Evolutionary conservation across 2,329 filamentous ascomycete genomes (phyloP).

Genomic region (Leptoxyphium fumago): DNA sequence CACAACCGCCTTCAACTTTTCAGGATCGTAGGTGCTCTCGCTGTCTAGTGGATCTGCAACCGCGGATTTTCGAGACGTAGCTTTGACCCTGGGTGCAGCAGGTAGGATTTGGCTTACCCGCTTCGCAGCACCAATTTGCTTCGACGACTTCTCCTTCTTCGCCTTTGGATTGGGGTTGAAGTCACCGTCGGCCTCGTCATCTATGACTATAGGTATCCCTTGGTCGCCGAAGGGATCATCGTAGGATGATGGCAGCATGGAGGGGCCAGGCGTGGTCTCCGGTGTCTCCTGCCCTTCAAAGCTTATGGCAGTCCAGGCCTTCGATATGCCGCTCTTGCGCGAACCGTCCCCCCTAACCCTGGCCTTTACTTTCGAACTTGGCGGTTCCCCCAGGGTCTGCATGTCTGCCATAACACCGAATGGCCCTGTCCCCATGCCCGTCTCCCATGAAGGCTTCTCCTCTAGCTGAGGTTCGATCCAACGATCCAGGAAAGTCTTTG

Average conservation of each 20-base stretch:
- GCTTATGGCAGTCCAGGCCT: constrained; percentile 24
- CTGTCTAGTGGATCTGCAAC: background rate
- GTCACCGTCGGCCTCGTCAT: constrained; percentile 34
- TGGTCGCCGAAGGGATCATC: constrained; percentile 21
- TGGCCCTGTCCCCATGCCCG: constrained; percentile 28
- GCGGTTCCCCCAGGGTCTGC: constrained; percentile 63
- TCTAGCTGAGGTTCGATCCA: constrained; percentile 43
- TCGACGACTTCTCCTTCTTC: constrained; percentile 16
- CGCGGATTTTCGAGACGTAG: background rate
- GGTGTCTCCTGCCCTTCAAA: constrained; percentile 31
- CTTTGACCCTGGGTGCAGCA: background rate
- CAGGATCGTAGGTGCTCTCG: constrained; percentile 5
- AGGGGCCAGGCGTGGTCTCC: constrained; percentile 29
- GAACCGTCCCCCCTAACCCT: constrained; percentile 33
- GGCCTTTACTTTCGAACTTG: constrained; percentile 46
- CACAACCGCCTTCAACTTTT: constrained; percentile 20
- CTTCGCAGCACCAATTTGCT: constrained; percentile 4
- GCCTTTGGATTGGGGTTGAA: constrained; percentile 22
- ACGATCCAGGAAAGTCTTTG: constrained; percentile 17
- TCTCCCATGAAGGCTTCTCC: constrained; percentile 53
- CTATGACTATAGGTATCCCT: constrained; percentile 19
- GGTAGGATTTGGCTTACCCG: constrained; percentile 1
- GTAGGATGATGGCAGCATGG: constrained; percentile 12
- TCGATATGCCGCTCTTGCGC: constrained; percentile 26
- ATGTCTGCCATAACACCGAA: constrained; percentile 70